Conservation (phyloP, 2,329 filamentous ascomycete species). For the Alternaria postmessia region DNA sequence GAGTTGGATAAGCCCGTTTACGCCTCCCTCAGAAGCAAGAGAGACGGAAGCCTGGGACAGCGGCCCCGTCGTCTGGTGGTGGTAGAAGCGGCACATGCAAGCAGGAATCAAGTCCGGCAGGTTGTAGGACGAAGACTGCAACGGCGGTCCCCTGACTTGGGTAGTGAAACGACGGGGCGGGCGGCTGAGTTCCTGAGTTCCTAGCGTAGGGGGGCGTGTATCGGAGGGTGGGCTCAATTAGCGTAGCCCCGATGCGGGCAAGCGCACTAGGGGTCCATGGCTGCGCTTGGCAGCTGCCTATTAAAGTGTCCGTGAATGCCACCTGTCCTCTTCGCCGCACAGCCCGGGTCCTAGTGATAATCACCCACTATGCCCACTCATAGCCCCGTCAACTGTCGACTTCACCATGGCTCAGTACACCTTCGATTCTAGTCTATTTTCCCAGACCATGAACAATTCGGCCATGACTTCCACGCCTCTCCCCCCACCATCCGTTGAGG, state of each 20-base stretch:
- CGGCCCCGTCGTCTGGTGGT: not conserved
- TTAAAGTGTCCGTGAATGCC: constrained; percentile 49
- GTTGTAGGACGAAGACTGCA: constrained; percentile 21
- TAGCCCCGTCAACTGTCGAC: constrained; percentile 37
- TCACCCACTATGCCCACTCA: constrained; percentile 42
- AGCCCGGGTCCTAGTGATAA: constrained; percentile 35
- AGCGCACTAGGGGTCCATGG: constrained; percentile 28
- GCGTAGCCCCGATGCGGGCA: constrained; percentile 16
- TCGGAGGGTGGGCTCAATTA: constrained; percentile 12
- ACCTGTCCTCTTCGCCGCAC: constrained; percentile 38
- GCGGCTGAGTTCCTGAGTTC: constrained; percentile 27
- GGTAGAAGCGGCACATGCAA: constrained; percentile 13
- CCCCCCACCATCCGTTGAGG: constrained; percentile 33
- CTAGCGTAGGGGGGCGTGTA: constrained; percentile 25
- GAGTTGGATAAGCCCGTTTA: constrained; percentile 13
- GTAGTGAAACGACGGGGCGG: constrained; percentile 38
- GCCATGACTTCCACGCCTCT: constrained; percentile 34
- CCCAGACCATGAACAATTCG: constrained; percentile 34
- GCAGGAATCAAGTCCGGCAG: constrained; percentile 17
- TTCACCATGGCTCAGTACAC: constrained; percentile 39
- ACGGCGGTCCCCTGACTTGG: constrained; percentile 26
- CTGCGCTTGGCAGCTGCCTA: constrained; percentile 32
- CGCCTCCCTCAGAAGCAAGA: constrained; percentile 1
- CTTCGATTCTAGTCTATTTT: constrained; percentile 30
- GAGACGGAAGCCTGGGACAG: not conserved